A percentile compares a stretch with the other conserved stretches of the same genome.
Conservation (phyloP, 2,329 filamentous ascomycete species). For the Pestalotiopsis sp. region DNA sequence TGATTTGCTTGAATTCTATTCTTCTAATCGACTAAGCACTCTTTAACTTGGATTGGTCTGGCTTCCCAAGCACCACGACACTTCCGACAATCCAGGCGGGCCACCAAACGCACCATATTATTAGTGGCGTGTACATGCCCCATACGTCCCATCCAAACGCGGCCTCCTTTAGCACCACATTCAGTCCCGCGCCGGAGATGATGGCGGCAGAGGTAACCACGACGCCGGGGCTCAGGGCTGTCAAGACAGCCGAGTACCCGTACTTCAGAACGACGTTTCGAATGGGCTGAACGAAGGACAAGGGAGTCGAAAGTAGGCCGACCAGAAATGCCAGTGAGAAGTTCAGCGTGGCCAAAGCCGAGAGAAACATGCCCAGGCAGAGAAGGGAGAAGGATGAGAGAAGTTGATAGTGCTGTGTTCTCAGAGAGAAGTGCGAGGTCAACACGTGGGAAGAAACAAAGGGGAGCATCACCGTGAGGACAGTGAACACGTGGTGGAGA, state of each 20-base stretch:
- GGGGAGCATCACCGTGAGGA: conserved; percentile 58
- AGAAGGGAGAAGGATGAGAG: conserved; percentile 93
- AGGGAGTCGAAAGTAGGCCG: conserved; percentile 75
- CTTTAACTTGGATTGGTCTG: conserved; percentile 14
- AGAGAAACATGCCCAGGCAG: conserved; percentile 86
- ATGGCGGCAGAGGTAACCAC: conserved; percentile 54
- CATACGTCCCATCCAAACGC: conserved; percentile 88
- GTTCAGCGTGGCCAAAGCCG: conserved; percentile 91
- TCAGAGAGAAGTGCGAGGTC: conserved; percentile 52
- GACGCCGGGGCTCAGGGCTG: conserved; percentile 60
- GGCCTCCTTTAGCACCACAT: conserved; percentile 65
- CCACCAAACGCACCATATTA: conserved; percentile 96
- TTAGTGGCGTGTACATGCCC: conserved; percentile 85
- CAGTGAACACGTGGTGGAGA: conserved; percentile 60
- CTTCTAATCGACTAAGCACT: neutral
- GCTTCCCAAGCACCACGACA: conserved; percentile 51
- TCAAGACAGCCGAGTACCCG: conserved; percentile 53
- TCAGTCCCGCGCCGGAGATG: conserved; percentile 27
- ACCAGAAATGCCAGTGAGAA: conserved; percentile 88
- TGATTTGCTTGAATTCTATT: neutral
- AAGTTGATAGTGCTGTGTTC: conserved; percentile 71
- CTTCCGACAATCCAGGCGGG: conserved; percentile 79
- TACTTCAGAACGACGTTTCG: conserved; percentile 39
- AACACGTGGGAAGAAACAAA: conserved; percentile 58
- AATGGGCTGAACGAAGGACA: conserved; percentile 70